These are phyloP conservation scores for Tricholoma bakamatsutake DNA, from an alignment of 768 basidiomycete species.

Conservation along the genomic window DNA sequence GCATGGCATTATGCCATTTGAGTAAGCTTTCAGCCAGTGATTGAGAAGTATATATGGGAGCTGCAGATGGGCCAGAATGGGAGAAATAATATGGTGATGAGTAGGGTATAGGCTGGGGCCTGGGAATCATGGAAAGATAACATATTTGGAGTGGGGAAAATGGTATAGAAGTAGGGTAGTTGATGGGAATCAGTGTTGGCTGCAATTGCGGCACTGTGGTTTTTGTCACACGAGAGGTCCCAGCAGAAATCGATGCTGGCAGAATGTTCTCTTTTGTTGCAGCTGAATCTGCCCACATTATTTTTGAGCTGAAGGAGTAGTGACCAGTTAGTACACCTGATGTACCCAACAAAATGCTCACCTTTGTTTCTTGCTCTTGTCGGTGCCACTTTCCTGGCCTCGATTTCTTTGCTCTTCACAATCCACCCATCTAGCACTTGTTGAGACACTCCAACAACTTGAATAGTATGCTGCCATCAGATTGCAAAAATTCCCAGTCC, in stretches of 20 bases:
- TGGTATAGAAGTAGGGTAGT: neutral
- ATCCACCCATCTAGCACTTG: neutral
- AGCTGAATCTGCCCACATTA: neutral
- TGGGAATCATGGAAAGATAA: neutral
- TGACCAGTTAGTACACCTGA: neutral
- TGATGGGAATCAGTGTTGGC: neutral
- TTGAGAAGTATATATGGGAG: neutral
- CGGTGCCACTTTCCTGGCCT: slow-evolving; percentile 1
- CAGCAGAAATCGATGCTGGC: neutral
- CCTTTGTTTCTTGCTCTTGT: slow-evolving; percentile 6
- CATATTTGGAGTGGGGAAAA: neutral
- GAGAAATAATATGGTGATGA: neutral
- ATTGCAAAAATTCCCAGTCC: slow-evolving; percentile 1
- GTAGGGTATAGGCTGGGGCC: neutral
- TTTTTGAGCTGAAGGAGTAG: neutral
- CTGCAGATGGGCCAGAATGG: neutral
- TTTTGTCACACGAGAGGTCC: neutral
- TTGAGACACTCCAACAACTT: slow-evolving; percentile 2
- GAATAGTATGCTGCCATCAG: neutral
- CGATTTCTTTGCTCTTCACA: slow-evolving; percentile 1
- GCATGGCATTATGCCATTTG: neutral
- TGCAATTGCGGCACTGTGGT: neutral
- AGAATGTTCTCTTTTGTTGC: neutral
- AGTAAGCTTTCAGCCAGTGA: neutral
- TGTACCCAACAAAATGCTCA: neutral